Conservation (phyloP, 2,329 filamentous ascomycete genomes). For the Iodosphaeria phyllophila region DNA sequence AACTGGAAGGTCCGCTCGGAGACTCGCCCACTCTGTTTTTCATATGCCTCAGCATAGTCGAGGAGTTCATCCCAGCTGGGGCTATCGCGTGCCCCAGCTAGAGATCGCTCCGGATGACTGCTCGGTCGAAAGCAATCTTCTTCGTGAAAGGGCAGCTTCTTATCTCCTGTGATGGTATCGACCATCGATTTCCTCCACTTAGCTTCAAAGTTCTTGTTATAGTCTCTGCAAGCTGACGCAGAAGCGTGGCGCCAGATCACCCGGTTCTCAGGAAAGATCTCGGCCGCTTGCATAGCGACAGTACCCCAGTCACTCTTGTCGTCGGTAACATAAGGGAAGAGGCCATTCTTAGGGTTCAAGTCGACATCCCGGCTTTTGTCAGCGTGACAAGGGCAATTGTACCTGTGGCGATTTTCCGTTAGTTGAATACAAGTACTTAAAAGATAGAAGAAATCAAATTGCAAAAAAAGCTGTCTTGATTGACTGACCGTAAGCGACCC, state of each 20-base stretch:
- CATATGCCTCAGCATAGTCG: slow-evolving; percentile 8
- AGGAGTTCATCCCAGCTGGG: slow-evolving; percentile 10
- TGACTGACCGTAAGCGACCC: slow-evolving; percentile 9
- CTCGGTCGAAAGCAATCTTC: not conserved
- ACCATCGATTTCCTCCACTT: slow-evolving; percentile 1
- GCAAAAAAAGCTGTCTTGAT: too few relatives aligned
- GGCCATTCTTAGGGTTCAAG: too few relatives aligned
- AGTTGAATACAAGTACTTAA: too few relatives aligned
- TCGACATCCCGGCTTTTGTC: too few relatives aligned
- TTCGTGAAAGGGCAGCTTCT: not conserved
- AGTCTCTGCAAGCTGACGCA: not conserved
- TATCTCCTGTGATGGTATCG: not conserved
- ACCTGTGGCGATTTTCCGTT: too few relatives aligned
- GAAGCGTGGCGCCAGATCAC: slow-evolving; percentile 10
- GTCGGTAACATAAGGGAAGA: too few relatives aligned
- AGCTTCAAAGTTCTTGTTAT: slow-evolving; percentile 1
- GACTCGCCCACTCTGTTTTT: slow-evolving; percentile 4
- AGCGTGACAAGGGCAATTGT: too few relatives aligned
- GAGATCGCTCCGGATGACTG: not conserved
- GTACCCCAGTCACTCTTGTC: slow-evolving; percentile 1
- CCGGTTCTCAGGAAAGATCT: slow-evolving; percentile 12
- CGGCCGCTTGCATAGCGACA: slow-evolving; percentile 7
- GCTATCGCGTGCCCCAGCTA: slow-evolving; percentile 3
- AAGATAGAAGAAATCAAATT: too few relatives aligned
- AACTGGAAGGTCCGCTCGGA: slow-evolving; percentile 11